Evolutionary conservation across 805 yeast genomes (phyloP).

Genomic region (Candida dajiaensis): DNA sequence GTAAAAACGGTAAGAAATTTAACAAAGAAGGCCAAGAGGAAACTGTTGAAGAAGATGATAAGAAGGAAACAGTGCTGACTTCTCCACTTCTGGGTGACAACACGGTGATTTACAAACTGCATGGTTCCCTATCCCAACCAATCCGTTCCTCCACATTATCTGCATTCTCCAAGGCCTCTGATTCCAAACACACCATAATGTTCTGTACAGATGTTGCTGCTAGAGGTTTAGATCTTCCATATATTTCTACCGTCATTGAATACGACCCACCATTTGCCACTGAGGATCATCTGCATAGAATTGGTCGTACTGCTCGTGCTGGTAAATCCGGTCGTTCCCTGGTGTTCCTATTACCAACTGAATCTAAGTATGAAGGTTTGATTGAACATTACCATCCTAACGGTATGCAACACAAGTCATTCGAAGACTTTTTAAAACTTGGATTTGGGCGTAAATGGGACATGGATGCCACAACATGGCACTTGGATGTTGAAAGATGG

Average conservation of each 20-base stretch:
- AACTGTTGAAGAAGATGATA: slow-evolving; percentile 21
- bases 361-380: slow-evolving; percentile 73
- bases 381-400: slow-evolving; percentile 52
- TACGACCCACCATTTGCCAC: slow-evolving; percentile 92
- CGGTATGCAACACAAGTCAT: slow-evolving; percentile 45
- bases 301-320: slow-evolving; percentile 98
- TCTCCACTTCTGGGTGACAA: slow-evolving; percentile 46
- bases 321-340: slow-evolving; percentile 78
- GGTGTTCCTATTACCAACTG: slow-evolving; percentile 85
- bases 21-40: slow-evolving; percentile 27
- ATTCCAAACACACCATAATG: slow-evolving; percentile 55
- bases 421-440: slow-evolving; percentile 37
- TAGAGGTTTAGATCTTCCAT: slow-evolving; percentile 90
- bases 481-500: slow-evolving; percentile 84
- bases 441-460: slow-evolving; percentile 67
- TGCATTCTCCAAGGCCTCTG: slow-evolving; percentile 32
- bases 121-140: slow-evolving; percentile 87
- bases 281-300: slow-evolving; percentile 93
- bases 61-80: slow-evolving; percentile 37
- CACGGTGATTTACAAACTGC: slow-evolving; percentile 61
- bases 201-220: slow-evolving; percentile 98
- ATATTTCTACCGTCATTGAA: slow-evolving; percentile 80
- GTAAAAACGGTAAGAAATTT: slow-evolving; percentile 46
- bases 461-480: slow-evolving; percentile 94
- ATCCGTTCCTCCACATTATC: slow-evolving; percentile 65